These are phyloP conservation scores for Cladosporium cucumerinum DNA, from an alignment of 2,329 filamentous ascomycete genomes.

Conservation along the genomic window DNA sequence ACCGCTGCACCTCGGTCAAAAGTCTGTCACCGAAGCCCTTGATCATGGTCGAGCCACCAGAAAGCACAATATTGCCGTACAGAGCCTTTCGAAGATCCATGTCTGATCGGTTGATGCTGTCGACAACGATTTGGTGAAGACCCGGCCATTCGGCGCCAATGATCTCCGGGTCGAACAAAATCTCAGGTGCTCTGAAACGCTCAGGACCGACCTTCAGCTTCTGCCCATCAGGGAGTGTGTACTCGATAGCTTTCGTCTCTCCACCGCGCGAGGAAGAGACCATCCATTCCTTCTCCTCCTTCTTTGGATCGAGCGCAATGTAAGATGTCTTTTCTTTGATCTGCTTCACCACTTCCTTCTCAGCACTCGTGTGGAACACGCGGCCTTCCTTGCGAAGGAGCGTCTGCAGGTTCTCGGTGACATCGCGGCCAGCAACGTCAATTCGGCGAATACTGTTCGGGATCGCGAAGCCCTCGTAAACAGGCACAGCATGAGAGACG, in stretches of 20 bases:
- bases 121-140: constrained; percentile 95
- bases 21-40: constrained; percentile 95
- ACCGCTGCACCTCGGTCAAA: constrained; percentile 82
- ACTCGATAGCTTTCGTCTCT: constrained; percentile 78
- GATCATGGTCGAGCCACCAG: constrained; percentile 90
- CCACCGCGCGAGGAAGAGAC: constrained; percentile 60
- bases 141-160: constrained; percentile 96
- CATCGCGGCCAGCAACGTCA: constrained; percentile 91
- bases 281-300: constrained; percentile 95
- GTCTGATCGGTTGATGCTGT: constrained; percentile 91
- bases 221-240: constrained; percentile 86
- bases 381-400: constrained; percentile 88
- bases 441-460: constrained; percentile 92
- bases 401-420: constrained; percentile 91
- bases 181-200: constrained; percentile 92
- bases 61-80: constrained; percentile 95
- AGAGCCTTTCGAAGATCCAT: constrained; percentile 91
- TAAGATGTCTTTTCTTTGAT: constrained; percentile 97
- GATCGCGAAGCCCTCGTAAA: constrained; percentile 97
- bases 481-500: constrained; percentile 93
- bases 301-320: constrained; percentile 82
- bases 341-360: constrained; percentile 96
- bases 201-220: constrained; percentile 93
- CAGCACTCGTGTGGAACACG: constrained; percentile 94
- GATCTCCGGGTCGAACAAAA: constrained; percentile 94